Percentiles rank a stretch among this genome's conserved stretches.
Conservation (phyloP, 2,329 filamentous ascomycete genomes). For the Peltaster fructicola region DNA sequence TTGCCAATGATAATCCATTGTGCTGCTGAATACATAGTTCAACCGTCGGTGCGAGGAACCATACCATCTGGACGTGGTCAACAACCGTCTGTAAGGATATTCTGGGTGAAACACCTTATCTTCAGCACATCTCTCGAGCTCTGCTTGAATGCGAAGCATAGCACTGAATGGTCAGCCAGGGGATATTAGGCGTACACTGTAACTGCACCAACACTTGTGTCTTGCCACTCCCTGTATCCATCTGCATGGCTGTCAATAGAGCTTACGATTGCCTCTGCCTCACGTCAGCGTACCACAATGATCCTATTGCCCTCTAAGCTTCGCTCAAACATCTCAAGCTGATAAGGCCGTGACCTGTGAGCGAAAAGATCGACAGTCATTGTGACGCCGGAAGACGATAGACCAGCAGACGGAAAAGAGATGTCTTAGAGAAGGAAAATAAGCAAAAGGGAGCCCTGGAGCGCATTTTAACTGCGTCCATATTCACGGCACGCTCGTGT, state of each 20-base stretch:
- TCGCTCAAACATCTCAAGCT: conserved; percentile 27
- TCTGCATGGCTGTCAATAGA: conserved; percentile 9
- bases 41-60: conserved; percentile 27
- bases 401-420: neutral
- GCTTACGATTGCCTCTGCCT: neutral
- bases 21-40: conserved; percentile 25
- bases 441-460: neutral
- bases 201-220: conserved; percentile 18
- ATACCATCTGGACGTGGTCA: conserved; percentile 17
- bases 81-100: conserved; percentile 1
- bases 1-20: conserved; percentile 16
- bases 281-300: conserved; percentile 14
- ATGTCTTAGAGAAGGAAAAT: neutral
- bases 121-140: conserved; percentile 18
- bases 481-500: neutral
- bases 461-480: neutral
- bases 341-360: conserved; percentile 18
- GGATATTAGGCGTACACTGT: neutral
- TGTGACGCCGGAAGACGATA: neutral
- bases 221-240: conserved; percentile 29
- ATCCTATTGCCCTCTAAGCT: conserved; percentile 25
- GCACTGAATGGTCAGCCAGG: conserved; percentile 7
- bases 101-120: conserved; percentile 12
- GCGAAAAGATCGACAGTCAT: neutral
- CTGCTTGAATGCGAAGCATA: conserved; percentile 21